phyloP scores from a whole-genome alignment of 2,329 filamentous ascomycete species.

The Meredithiella fracta region DNA sequence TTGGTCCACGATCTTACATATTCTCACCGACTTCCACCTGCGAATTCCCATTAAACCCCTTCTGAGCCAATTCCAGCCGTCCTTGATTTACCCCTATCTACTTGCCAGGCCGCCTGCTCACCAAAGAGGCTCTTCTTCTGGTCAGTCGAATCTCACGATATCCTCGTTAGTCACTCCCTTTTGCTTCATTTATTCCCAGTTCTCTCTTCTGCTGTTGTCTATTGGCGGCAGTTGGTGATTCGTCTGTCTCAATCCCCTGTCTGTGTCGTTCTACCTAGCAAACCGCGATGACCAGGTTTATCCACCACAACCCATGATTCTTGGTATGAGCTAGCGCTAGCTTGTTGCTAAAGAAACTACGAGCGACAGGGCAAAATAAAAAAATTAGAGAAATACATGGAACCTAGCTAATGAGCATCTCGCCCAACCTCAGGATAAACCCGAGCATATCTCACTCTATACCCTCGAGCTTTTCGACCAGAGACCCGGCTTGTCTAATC shows the following conservation, averaged over 20 bases:
- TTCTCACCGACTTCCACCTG: background rate
- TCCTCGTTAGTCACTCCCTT: background rate
- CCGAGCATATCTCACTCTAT: background rate
- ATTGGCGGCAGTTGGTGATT: too few species aligned
- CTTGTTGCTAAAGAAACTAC: conserved; percentile 1
- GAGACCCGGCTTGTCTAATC: background rate
- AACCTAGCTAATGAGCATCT: background rate
- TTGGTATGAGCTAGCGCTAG: background rate
- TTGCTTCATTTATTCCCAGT: background rate
- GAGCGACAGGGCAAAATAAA: background rate
- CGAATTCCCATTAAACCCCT: background rate
- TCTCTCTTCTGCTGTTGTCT: too few species aligned
- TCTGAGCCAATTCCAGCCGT: background rate
- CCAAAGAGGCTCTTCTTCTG: background rate
- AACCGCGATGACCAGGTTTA: background rate
- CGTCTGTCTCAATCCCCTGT: too few species aligned
- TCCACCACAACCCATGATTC: background rate
- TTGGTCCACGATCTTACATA: background rate
- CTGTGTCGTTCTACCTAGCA: background rate
- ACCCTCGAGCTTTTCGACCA: background rate
- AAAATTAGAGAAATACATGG: background rate
- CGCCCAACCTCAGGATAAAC: conserved; percentile 2
- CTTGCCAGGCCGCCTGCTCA: background rate
- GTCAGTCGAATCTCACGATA: too few species aligned
- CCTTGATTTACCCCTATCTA: background rate